A percentile compares a stretch with the other conserved stretches of the same genome.
Conservation (phyloP, 2,329 filamentous ascomycete species). For the Stagonosporopsis chrysanthemi region DNA sequence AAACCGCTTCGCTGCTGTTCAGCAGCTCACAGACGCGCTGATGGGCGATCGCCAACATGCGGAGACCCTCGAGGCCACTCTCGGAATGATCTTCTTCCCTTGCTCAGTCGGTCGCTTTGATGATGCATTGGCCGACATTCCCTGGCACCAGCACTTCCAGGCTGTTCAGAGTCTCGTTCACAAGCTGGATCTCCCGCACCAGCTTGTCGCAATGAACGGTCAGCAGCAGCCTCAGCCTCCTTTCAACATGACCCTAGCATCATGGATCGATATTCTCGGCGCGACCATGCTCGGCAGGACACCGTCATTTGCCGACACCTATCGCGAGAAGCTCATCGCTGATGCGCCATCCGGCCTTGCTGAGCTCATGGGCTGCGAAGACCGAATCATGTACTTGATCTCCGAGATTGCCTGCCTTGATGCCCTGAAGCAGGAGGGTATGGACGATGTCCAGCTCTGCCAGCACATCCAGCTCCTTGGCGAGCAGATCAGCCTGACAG, state of each 20-base stretch:
- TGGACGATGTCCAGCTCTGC: conserved; percentile 86
- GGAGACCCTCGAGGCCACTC: conserved; percentile 87
- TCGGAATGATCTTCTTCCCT: conserved; percentile 97
- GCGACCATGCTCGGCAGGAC: conserved; percentile 88
- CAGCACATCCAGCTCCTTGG: conserved; percentile 88
- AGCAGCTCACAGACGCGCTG: conserved; percentile 82
- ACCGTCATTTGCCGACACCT: conserved; percentile 91
- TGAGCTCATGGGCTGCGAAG: conserved; percentile 97
- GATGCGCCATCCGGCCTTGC: conserved; percentile 74
- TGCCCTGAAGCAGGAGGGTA: conserved; percentile 77
- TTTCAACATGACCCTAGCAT: conserved; percentile 93
- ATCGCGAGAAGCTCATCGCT: conserved; percentile 86
- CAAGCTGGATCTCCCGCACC: conserved; percentile 78
- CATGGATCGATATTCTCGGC: conserved; percentile 97
- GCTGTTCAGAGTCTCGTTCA: conserved; percentile 85
- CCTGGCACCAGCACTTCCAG: conserved; percentile 97
- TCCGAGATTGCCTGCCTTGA: conserved; percentile 97
- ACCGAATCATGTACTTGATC: conserved; percentile 96
- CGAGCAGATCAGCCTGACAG: conserved; percentile 83
- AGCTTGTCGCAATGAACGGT: conserved; percentile 66
- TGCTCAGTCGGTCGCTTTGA: conserved; percentile 87
- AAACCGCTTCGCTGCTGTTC: conserved; percentile 88
- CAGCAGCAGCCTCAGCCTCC: conserved; percentile 71
- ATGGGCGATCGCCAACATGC: conserved; percentile 81
- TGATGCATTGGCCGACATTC: conserved; percentile 86